These are phyloP conservation scores for Toxoplasma gondii DNA, from an alignment of 169 alveolate species.

Conservation along the genomic window DNA sequence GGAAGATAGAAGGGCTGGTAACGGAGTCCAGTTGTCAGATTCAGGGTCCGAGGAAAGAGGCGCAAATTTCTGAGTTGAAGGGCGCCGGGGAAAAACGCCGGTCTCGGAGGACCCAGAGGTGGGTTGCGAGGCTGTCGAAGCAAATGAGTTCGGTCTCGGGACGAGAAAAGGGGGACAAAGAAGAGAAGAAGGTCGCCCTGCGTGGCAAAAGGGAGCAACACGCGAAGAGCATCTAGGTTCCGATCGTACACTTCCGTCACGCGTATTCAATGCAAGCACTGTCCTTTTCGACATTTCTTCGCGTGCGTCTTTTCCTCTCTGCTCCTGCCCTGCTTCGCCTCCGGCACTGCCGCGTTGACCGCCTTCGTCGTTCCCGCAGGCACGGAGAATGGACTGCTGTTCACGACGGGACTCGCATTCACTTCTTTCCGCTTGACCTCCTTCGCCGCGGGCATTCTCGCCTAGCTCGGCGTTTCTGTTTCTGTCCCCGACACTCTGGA, in stretches of 20 bases:
- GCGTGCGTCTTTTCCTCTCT: neutral
- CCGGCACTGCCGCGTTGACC: neutral
- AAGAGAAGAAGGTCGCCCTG: too few species aligned
- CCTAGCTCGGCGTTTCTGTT: neutral
- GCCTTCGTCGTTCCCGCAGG: neutral
- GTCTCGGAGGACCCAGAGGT: too few species aligned
- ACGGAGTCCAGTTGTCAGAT: too few species aligned
- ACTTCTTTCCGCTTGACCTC: neutral
- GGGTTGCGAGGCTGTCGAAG: too few species aligned
- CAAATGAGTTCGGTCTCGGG: too few species aligned
- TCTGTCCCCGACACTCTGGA: neutral
- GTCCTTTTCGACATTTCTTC: neutral
- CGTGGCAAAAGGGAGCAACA: too few species aligned
- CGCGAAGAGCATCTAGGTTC: too few species aligned
- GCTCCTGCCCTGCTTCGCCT: neutral
- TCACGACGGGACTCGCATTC: neutral
- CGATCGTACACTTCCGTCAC: neutral
- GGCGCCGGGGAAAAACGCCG: too few species aligned
- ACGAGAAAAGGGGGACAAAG: too few species aligned
- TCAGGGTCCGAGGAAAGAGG: too few species aligned
- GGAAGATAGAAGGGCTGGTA: neutral
- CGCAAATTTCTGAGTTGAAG: too few species aligned
- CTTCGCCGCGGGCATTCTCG: neutral
- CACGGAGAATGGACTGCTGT: neutral
- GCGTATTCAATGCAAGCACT: neutral